phyloP scores from a whole-genome alignment of 805 yeast genomes.

The Pichia exigua region DNA sequence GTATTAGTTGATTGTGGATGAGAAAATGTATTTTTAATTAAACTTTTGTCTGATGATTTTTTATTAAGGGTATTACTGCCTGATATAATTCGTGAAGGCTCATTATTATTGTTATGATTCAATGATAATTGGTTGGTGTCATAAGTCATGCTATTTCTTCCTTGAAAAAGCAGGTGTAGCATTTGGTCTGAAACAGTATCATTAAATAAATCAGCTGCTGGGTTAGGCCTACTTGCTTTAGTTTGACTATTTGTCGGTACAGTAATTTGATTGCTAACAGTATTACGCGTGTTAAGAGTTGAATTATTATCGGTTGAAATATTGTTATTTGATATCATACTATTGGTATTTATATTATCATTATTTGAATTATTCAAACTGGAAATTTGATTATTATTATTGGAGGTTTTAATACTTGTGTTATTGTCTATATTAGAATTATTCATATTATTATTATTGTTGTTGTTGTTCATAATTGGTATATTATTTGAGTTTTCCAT shows the following conservation, averaged over 20 bases:
- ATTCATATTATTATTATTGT: neutral
- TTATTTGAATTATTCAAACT: neutral
- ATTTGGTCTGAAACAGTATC: constrained; percentile 36
- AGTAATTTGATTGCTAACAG: neutral
- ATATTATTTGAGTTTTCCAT: constrained; percentile 14
- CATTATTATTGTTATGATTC: neutral
- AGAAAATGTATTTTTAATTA: neutral
- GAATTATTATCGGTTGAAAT: neutral
- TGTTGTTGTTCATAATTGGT: neutral
- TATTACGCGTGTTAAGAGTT: neutral
- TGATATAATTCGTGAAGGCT: neutral
- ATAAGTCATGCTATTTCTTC: constrained; percentile 23
- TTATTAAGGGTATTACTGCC: neutral
- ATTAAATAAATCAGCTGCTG: neutral
- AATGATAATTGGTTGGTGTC: neutral
- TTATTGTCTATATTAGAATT: neutral
- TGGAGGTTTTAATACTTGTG: neutral
- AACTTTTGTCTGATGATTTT: neutral
- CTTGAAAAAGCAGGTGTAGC: constrained; percentile 46
- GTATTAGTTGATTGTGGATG: neutral
- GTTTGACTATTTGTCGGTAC: neutral
- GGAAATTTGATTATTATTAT: neutral
- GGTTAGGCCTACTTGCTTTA: neutral
- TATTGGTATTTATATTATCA: neutral
- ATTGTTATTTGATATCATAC: neutral